Evolutionary conservation across 768 basidiomycete species (phyloP).

Genomic region (Macrolepiota albuminosa): DNA sequence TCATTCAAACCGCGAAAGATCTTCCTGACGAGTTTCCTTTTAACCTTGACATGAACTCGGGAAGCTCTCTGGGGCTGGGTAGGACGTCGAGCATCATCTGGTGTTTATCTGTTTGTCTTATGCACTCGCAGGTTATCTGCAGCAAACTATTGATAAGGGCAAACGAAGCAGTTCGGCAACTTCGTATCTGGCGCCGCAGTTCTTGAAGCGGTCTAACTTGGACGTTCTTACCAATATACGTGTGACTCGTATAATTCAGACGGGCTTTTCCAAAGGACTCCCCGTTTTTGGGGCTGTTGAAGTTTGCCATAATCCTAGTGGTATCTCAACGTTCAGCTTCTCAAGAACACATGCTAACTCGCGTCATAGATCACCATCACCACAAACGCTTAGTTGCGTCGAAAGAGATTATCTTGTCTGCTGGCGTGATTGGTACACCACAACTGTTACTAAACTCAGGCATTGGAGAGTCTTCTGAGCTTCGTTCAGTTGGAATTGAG

Average conservation of each 20-base stretch:
- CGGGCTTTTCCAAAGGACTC: neutral
- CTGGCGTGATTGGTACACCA: conserved; percentile 31
- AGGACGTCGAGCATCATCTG: neutral
- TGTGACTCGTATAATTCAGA: neutral
- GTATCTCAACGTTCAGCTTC: neutral
- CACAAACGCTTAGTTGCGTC: neutral
- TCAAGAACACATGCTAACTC: neutral
- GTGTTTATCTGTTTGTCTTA: neutral
- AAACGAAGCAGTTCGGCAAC: neutral
- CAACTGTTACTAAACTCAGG: conserved; percentile 14
- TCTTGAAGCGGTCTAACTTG: neutral
- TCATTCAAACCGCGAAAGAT: conserved; percentile 25
- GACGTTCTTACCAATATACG: neutral
- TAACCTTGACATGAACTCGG: conserved; percentile 24
- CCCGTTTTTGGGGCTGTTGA: neutral
- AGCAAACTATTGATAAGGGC: neutral
- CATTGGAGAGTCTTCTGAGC: conserved; percentile 20
- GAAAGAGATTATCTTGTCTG: conserved; percentile 8
- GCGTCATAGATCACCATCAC: neutral
- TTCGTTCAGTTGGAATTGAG: conserved; percentile 19
- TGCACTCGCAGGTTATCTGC: neutral
- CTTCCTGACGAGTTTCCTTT: conserved; percentile 18
- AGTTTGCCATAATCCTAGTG: neutral
- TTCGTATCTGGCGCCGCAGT: neutral
- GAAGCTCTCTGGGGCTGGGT: conserved; percentile 24